phyloP scores from a whole-genome alignment of 2,329 filamentous ascomycete species.

The Colletotrichum spinosum region DNA sequence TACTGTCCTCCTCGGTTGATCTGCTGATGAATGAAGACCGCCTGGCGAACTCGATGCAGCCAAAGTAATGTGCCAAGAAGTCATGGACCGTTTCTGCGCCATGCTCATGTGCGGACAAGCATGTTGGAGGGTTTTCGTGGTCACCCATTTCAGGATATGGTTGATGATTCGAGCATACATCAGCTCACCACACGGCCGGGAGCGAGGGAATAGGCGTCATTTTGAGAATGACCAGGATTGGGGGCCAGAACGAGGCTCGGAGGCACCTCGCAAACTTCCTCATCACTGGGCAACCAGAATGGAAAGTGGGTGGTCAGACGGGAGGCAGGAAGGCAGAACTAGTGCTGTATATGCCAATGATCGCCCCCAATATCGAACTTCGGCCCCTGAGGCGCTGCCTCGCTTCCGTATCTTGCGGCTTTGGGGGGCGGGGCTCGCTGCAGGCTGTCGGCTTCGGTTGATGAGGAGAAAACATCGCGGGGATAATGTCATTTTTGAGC shows the following conservation, averaged over 20 bases:
- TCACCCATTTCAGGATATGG: not conserved
- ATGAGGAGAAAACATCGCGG: too few relatives aligned
- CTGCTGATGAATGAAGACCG: conserved; percentile 6
- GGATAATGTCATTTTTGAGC: too few relatives aligned
- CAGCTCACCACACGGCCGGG: not conserved
- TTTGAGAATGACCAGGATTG: conserved; percentile 1
- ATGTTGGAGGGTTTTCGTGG: not conserved
- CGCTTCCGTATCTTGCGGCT: not conserved
- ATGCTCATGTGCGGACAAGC: conserved; percentile 7
- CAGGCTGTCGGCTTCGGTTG: too few relatives aligned
- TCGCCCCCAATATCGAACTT: not conserved
- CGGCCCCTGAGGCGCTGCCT: conserved; percentile 4
- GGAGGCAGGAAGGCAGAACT: not conserved
- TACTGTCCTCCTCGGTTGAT: not conserved
- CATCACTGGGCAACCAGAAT: not conserved
- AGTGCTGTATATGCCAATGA: not conserved
- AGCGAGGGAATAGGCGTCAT: not conserved
- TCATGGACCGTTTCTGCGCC: not conserved
- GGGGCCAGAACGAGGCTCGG: conserved; percentile 21
- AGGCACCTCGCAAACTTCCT: not conserved
- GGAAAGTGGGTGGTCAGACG: conserved; percentile 22
- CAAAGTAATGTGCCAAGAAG: conserved; percentile 11
- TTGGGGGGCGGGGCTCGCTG: not conserved
- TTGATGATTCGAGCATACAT: accelerated
- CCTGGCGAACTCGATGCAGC: conserved; percentile 18